phyloP scores from a whole-genome alignment of 352 stramenopile genomes.

The Phytophthora palmivora region DNA sequence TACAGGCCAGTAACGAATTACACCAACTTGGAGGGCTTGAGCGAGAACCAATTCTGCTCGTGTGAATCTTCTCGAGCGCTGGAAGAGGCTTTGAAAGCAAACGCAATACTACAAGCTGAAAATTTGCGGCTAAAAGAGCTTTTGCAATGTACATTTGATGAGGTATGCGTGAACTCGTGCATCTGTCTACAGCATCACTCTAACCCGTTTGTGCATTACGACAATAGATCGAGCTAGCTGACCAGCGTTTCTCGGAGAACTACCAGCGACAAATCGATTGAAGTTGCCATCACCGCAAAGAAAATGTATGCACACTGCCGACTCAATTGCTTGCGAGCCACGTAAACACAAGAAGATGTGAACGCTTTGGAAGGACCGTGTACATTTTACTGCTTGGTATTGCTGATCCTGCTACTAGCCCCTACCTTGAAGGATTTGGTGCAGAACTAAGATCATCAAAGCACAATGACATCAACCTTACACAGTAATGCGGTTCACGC shows the following conservation, averaged over 20 bases:
- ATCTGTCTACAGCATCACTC: background rate
- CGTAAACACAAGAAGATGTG: too few species aligned
- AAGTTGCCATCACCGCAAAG: constrained; percentile 1
- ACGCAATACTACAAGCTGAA: constrained; percentile 36
- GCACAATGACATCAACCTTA: constrained; percentile 19
- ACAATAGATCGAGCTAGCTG: constrained; percentile 31
- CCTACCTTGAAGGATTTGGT: too few species aligned
- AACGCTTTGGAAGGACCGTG: constrained; percentile 1
- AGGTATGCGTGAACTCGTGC: constrained; percentile 18
- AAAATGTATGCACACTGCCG: constrained; percentile 1
- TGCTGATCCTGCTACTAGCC: too few species aligned
- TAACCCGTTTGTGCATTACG: constrained; percentile 10
- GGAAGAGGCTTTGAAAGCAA: constrained; percentile 25
- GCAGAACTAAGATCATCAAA: too few species aligned
- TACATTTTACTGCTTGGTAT: too few species aligned
- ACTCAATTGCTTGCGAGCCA: background rate
- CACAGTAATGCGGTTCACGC: constrained; percentile 44
- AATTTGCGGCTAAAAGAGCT: constrained; percentile 47
- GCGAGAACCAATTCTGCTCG: constrained; percentile 24
- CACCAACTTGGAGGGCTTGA: constrained; percentile 4
- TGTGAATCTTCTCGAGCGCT: constrained; percentile 14
- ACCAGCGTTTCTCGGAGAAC: constrained; percentile 32
- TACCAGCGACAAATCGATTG: constrained; percentile 21
- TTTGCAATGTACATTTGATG: constrained; percentile 44
- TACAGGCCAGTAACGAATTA: constrained; percentile 1